phyloP scores from a whole-genome alignment of 176 grass and related monocot species.

The Ensete ventricosum region DNA sequence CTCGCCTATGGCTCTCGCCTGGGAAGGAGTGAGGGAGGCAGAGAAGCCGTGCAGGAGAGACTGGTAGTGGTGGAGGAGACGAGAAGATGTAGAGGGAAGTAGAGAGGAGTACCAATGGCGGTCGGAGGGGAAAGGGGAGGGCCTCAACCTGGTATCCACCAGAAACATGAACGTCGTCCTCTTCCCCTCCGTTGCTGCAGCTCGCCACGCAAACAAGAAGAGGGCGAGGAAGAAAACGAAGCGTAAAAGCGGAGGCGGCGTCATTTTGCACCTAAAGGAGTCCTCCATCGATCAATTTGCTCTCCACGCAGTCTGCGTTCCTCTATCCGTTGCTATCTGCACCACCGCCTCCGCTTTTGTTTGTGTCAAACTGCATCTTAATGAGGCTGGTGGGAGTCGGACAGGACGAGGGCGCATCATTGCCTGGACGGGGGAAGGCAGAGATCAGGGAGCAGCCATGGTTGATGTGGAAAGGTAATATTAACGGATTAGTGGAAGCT shows the following conservation, averaged over 20 bases:
- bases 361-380: no score
- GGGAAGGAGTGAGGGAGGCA: slow-evolving; percentile 41
- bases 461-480: no score
- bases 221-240: not conserved
- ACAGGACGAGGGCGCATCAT: no score
- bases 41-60: slow-evolving; percentile 78
- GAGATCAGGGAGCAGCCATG: no score
- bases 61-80: slow-evolving; percentile 78
- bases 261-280: no score
- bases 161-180: not conserved
- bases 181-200: not conserved
- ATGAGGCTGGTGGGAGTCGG: no score
- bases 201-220: not conserved
- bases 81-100: slow-evolving; percentile 17
- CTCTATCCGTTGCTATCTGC: no score
- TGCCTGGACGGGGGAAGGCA: no score
- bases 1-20: slow-evolving; percentile 49
- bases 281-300: no score
- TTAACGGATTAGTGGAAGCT: no score
- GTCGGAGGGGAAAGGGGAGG: slow-evolving; percentile 40
- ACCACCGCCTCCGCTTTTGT: no score
- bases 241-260: not conserved
- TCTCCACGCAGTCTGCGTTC: no score
- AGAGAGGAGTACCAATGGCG: slow-evolving; percentile 80
- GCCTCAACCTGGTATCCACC: slow-evolving; percentile 26